Evolutionary conservation across 257 asterid species (phyloP), one percentile per base, ranked within the genome.

Genomic region (Penstemon eatonii): DNA sequence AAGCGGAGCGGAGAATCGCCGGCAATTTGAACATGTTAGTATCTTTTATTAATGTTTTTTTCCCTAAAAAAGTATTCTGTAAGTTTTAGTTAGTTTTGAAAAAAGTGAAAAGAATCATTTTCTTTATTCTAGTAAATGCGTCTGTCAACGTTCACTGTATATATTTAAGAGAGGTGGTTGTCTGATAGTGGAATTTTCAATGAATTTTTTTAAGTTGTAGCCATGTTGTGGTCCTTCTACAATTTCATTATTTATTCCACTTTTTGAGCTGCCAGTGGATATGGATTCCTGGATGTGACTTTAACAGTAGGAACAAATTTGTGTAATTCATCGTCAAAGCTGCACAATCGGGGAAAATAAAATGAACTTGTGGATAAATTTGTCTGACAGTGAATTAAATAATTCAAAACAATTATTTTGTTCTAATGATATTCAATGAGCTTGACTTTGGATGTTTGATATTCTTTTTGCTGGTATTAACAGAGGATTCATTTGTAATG

Each of bases 1-100:
- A 94, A 82, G 99, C 99, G 42, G 97, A 94, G 78, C 75, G 89
- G 75, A 91, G 93, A 72, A 77, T 94, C 47, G 87, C 97, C 56
- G 96, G 97, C 56, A 86, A 65, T 73, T 6, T 76, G 61, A 87
- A 85, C 77, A 91, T 94, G 99, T 90, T 69, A 79, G 87, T 79
- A 33, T 37, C 5, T 11, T 8, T n/a, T 18, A 25, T 25, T 25
- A 25, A 1, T 25, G 2, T 25, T 25, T 25, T 25, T 25, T 2
- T 25, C 2, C 3, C 33, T 25, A 25, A 25, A 25, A 25, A 25
- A 25, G 33, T 25, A 25, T 11, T 47, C 42, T 57, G 0, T 36
- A 2, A 9, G 4, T 63, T 19, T 52, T 57, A 62, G 13, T 56
- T 51, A 4, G 9, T 8, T 15, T 15, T 66, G 6, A 6, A 58